Conservation (phyloP, 2,329 filamentous ascomycete species). For the Stachybotrys chartarum region DNA sequence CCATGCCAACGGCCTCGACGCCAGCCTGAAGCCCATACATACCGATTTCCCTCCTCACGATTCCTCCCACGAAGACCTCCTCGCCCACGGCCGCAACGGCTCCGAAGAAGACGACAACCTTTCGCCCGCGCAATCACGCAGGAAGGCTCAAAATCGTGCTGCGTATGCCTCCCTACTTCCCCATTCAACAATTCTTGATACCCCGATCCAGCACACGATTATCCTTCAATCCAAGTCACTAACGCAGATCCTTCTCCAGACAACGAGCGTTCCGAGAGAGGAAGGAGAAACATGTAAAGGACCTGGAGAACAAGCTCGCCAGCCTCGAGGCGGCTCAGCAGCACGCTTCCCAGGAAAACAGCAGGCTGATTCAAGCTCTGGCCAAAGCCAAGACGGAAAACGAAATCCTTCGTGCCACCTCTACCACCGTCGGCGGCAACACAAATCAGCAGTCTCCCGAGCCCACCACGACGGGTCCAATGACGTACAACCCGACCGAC, state of each 20-base stretch:
- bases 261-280: conserved; percentile 94
- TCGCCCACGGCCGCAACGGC: conserved; percentile 23
- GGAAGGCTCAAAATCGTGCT: conserved; percentile 55
- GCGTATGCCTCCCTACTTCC: conserved; percentile 40
- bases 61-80: conserved; percentile 24
- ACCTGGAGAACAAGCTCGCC: conserved; percentile 80
- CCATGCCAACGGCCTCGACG: conserved; percentile 13
- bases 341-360: conserved; percentile 72
- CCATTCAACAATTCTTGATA: neutral
- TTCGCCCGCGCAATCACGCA: conserved; percentile 50
- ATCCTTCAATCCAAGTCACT: conserved; percentile 2
- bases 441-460: conserved; percentile 34
- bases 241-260: conserved; percentile 35
- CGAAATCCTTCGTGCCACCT: conserved; percentile 81
- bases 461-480: conserved; percentile 55
- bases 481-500: conserved; percentile 65
- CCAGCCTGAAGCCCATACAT: conserved; percentile 8
- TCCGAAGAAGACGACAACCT: conserved; percentile 51
- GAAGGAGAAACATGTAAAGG: conserved; percentile 90
- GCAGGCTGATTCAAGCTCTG: conserved; percentile 75
- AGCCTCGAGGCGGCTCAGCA: conserved; percentile 68
- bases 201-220: neutral
- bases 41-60: conserved; percentile 22
- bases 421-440: conserved; percentile 29
- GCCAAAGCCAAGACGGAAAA: conserved; percentile 85